Evolutionary conservation across 768 basidiomycete species (phyloP).

Genomic region (Scleroderma citrinum): DNA sequence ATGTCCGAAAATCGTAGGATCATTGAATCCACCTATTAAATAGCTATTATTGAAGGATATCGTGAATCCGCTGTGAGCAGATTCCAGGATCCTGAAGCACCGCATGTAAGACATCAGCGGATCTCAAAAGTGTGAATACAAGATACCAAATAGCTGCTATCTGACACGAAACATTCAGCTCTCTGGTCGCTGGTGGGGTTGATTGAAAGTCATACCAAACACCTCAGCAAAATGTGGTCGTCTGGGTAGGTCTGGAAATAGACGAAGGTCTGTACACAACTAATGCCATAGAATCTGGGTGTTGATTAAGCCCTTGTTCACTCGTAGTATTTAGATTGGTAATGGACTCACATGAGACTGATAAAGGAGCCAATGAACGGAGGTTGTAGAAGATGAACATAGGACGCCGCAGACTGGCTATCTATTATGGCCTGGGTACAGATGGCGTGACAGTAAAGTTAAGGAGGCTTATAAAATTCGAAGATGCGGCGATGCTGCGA

Average conservation of each 20-base stretch:
- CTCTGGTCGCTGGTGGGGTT: neutral
- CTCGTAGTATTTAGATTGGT: no score
- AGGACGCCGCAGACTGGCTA: no score
- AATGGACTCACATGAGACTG: no score
- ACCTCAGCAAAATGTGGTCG: neutral
- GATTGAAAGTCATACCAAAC: no score
- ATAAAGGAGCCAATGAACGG: neutral
- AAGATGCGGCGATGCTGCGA: no score
- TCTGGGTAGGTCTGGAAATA: slow-evolving; percentile 6
- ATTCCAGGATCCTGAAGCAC: slow-evolving; percentile 6
- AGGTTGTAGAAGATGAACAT: neutral
- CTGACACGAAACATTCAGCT: neutral
- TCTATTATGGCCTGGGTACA: no score
- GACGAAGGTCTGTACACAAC: slow-evolving; percentile 7
- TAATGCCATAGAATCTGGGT: slow-evolving; percentile 5
- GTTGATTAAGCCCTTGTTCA: no score
- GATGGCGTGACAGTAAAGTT: no score
- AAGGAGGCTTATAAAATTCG: no score
- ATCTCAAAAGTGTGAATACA: no score
- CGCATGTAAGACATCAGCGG: neutral
- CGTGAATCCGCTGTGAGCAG: no score
- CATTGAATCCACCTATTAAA: slow-evolving; percentile 3
- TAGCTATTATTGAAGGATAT: no score
- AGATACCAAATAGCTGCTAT: slow-evolving; percentile 4
- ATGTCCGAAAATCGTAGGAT: neutral